Conservation (phyloP, 495 filamentous ascomycete genomes). For the Trichoderma erinaceum region DNA sequence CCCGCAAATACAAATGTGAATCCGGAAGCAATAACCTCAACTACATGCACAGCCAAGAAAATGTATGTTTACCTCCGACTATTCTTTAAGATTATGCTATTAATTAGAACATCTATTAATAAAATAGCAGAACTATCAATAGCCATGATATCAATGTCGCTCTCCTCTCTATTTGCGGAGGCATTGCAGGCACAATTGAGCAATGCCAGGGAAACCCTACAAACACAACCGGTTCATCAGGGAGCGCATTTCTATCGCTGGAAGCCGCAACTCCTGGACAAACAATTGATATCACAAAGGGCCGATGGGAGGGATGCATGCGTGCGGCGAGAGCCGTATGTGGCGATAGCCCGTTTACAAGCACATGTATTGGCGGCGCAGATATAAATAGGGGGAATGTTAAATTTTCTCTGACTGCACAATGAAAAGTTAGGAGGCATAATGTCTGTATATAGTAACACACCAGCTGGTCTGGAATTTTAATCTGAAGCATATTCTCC, state of each 20-base stretch:
- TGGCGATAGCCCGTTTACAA: neutral
- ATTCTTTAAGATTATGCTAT: neutral
- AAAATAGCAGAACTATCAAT: neutral
- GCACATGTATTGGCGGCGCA: neutral
- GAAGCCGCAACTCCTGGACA: neutral
- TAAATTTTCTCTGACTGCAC: neutral
- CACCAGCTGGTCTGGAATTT: neutral
- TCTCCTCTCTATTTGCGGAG: neutral
- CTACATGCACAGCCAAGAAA: neutral
- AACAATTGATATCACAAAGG: neutral
- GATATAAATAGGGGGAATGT: neutral
- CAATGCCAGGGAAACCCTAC: neutral
- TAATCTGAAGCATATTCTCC: too few species aligned
- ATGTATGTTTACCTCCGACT: neutral
- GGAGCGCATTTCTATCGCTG: neutral
- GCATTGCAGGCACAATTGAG: neutral
- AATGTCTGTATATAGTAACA: neutral
- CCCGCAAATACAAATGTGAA: neutral
- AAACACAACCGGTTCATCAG: neutral
- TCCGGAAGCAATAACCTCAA: neutral
- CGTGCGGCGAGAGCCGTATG: neutral
- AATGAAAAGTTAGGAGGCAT: neutral
- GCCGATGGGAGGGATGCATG: neutral
- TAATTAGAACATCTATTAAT: neutral
- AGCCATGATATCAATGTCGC: neutral